phyloP scores from a whole-genome alignment of 169 alveolate genomes.

The Plasmodium berghei region DNA sequence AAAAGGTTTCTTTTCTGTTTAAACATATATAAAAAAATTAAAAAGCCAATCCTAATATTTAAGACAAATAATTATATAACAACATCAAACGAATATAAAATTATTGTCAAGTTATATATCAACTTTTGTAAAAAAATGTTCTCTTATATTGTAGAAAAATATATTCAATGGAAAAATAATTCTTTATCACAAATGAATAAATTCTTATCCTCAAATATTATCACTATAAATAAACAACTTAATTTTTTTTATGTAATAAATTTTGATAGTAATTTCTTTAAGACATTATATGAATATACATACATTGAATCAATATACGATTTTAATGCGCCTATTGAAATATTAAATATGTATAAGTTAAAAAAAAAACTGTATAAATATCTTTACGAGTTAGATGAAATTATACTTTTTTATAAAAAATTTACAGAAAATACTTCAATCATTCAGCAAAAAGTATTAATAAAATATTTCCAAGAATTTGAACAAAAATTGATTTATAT shows the following conservation, averaged over 20 bases:
- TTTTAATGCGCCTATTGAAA: slow-evolving; percentile 64
- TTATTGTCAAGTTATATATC: slow-evolving; percentile 54
- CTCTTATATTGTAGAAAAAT: slow-evolving; percentile 47
- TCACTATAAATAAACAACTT: slow-evolving; percentile 66
- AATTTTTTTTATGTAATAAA: slow-evolving; percentile 64
- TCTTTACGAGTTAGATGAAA: slow-evolving; percentile 64
- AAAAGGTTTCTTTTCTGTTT: slow-evolving; percentile 47
- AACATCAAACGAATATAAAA: slow-evolving; percentile 70
- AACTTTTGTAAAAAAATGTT: slow-evolving; percentile 75
- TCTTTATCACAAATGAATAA: slow-evolving; percentile 74
- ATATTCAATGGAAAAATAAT: slow-evolving; percentile 49
- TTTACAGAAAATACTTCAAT: slow-evolving; percentile 41
- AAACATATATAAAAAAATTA: slow-evolving; percentile 67
- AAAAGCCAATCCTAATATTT: slow-evolving; percentile 66
- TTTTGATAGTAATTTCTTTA: slow-evolving; percentile 60
- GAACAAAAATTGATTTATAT: slow-evolving; percentile 69
- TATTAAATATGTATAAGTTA: slow-evolving; percentile 53
- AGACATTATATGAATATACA: slow-evolving; percentile 62
- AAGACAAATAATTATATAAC: slow-evolving; percentile 67
- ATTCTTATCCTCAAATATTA: slow-evolving; percentile 48
- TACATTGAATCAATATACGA: slow-evolving; percentile 63
- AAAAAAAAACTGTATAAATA: slow-evolving; percentile 63
- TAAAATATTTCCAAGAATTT: slow-evolving; percentile 55
- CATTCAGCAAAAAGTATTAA: slow-evolving; percentile 59
- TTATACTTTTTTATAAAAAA: slow-evolving; percentile 43